Evolutionary conservation across 345 rosid genomes (phyloP).

Genomic region (Eucalyptus pauciflora): DNA sequence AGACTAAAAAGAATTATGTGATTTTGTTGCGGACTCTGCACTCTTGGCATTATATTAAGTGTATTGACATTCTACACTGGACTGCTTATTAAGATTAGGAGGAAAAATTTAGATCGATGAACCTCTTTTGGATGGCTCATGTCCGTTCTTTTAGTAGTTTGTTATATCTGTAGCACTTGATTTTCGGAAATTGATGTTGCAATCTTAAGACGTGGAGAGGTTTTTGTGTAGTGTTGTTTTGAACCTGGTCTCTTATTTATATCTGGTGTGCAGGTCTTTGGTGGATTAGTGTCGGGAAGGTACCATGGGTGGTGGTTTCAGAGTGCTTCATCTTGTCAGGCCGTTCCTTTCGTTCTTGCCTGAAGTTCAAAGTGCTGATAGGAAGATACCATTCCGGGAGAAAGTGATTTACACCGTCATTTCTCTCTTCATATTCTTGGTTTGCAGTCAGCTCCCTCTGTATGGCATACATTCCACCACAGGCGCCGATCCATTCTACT

Average conservation of each 20-base stretch:
- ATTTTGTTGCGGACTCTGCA: neutral
- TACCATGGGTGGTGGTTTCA: slow-evolving; percentile 60
- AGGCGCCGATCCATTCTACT: slow-evolving; percentile 69
- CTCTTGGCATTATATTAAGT: neutral
- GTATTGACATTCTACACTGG: neutral
- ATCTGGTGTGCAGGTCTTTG: neutral
- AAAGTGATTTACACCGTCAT: slow-evolving; percentile 73
- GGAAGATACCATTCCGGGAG: slow-evolving; percentile 67
- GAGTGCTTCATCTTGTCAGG: slow-evolving; percentile 69
- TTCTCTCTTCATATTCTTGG: slow-evolving; percentile 64
- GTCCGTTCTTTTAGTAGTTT: neutral
- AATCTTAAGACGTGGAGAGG: neutral
- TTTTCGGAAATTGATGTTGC: neutral
- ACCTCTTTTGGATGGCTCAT: neutral
- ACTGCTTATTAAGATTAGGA: neutral
- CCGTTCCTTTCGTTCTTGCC: slow-evolving; percentile 66
- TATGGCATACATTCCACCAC: slow-evolving; percentile 68
- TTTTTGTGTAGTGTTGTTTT: neutral
- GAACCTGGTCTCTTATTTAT: neutral
- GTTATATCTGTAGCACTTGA: neutral
- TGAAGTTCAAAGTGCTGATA: slow-evolving; percentile 66
- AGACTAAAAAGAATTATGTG: neutral
- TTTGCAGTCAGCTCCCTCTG: slow-evolving; percentile 71
- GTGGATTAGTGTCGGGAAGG: neutral
- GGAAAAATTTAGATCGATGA: neutral